Base-by-base conservation (phyloP, 2,329 filamentous ascomycete genomes). In the Blastomyces silverae region DNA sequence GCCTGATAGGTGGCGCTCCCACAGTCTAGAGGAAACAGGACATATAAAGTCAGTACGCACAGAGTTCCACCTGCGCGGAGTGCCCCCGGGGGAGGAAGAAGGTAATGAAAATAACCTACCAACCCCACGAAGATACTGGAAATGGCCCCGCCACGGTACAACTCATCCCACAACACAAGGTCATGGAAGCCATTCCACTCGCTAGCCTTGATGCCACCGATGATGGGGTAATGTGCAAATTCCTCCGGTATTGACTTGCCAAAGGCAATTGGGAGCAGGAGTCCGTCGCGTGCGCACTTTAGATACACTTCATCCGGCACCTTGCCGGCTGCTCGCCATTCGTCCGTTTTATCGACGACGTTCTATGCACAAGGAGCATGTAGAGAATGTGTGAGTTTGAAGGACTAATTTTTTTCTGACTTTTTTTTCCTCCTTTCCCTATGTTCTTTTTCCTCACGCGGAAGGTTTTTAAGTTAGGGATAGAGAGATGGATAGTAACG, bases 181-280 rank as follows among this genome's bases (percentile, higher is more conserved):
- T 53, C 46, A 55, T 62, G 61, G 61, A 62, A 62, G 13, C 46
- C 50, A 31, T 62, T 42, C 61, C 61, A 62, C 50, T 62, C 61
- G 25, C 44, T 61, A 11, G 58, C 58, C 58, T 61, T 61, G 58
- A 61, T 61, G 34, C 58, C 58, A n/a, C 58, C 58, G 13, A 61
- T 61, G 15, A 61, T 61, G 17, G 58, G 58, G 44, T 61, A 61
- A 34, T 61, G 25, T 4, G 58, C 58, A 61, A 48, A 61, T 44
- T 61, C 58, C 39, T 46, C 39, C 13, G 58, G 58, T 20, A 61
- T 61, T 25, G 58, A 61, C 42, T 61, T 61, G 58, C 58, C 58
- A 50, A 61, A 61, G 42, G 58, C 58, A 11, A 61, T 61, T 10
- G 58, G 39, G 22, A 61, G 39, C 25, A 61, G 44, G 42, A 61